Conservation (phyloP, 192 early-diverging fungal species). For the Linnemannia hyalina region DNA sequence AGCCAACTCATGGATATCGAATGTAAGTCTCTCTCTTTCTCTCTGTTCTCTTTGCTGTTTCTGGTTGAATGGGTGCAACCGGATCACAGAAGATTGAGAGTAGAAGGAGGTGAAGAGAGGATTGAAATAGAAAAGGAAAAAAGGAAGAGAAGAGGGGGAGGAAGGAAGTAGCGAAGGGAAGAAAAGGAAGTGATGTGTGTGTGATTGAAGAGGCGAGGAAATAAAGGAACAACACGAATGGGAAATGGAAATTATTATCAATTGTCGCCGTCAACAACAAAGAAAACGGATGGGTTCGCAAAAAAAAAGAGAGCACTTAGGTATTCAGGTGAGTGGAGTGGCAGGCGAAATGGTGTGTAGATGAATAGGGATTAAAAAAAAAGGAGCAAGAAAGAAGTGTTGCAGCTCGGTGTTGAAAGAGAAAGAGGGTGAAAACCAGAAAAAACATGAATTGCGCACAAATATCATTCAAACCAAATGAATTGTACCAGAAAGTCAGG, state of each 20-base stretch:
- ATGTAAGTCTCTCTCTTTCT: not conserved
- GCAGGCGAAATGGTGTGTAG: not conserved
- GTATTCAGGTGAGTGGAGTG: not conserved
- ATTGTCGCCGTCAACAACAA: constrained; percentile 7
- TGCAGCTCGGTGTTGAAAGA: constrained; percentile 7
- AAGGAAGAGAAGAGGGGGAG: too few species aligned
- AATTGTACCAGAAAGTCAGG: too few species aligned
- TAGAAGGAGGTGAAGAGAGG: not conserved
- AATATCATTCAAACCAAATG: not conserved
- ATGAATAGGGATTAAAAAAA: not conserved
- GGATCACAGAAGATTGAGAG: constrained; percentile 16
- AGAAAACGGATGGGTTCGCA: not conserved
- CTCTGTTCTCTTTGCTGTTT: not conserved
- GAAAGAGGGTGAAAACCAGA: not conserved
- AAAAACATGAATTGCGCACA: not conserved
- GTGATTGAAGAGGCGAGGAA: not conserved
- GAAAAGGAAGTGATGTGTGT: too few species aligned
- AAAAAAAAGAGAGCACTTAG: not conserved
- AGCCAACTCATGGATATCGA: constrained; percentile 8
- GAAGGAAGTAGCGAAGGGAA: not conserved
- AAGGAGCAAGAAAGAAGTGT: not conserved
- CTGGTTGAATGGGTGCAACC: not conserved
- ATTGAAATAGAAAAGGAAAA: not conserved
- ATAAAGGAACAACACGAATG: not conserved
- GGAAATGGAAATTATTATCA: not conserved